A percentile compares a stretch with the other conserved stretches of the same genome.
phyloP scores from a whole-genome alignment of 2,329 filamentous ascomycete species.

The Beauveria sp. region DNA sequence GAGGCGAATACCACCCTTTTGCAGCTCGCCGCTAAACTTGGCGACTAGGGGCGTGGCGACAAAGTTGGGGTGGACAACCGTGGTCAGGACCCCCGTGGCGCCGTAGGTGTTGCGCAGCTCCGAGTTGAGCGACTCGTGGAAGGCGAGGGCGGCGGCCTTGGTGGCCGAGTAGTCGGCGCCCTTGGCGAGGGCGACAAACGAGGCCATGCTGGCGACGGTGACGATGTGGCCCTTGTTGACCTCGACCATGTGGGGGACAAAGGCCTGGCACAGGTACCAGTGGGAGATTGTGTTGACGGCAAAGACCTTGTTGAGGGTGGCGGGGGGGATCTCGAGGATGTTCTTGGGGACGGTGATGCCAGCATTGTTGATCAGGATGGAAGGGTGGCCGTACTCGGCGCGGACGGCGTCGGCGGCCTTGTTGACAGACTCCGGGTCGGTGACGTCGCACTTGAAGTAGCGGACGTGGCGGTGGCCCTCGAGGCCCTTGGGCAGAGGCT shows the following conservation, averaged over 20 bases:
- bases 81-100: slow-evolving; percentile 51
- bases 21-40: slow-evolving; percentile 16
- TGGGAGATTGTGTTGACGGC: slow-evolving; percentile 58
- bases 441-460: slow-evolving; percentile 61
- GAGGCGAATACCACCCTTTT: slow-evolving; percentile 17
- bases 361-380: slow-evolving; percentile 43
- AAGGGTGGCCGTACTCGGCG: slow-evolving; percentile 47
- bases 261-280: slow-evolving; percentile 52
- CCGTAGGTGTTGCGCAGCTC: slow-evolving; percentile 48
- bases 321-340: slow-evolving; percentile 45
- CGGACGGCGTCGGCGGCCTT: slow-evolving; percentile 41
- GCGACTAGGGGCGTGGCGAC: slow-evolving; percentile 20
- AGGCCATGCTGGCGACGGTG: slow-evolving; percentile 54
- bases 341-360: slow-evolving; percentile 51
- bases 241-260: slow-evolving; percentile 52
- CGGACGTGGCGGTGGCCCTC: slow-evolving; percentile 39
- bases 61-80: slow-evolving; percentile 45
- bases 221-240: slow-evolving; percentile 60
- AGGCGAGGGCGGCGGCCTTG: slow-evolving; percentile 53
- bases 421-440: slow-evolving; percentile 41
- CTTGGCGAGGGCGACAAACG: slow-evolving; percentile 47
- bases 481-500: not conserved
- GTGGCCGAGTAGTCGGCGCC: slow-evolving; percentile 56
- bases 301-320: slow-evolving; percentile 52
- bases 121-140: slow-evolving; percentile 52